Evolutionary conservation across 768 basidiomycete species (phyloP).

Genomic region (Suillus hirtellus): DNA sequence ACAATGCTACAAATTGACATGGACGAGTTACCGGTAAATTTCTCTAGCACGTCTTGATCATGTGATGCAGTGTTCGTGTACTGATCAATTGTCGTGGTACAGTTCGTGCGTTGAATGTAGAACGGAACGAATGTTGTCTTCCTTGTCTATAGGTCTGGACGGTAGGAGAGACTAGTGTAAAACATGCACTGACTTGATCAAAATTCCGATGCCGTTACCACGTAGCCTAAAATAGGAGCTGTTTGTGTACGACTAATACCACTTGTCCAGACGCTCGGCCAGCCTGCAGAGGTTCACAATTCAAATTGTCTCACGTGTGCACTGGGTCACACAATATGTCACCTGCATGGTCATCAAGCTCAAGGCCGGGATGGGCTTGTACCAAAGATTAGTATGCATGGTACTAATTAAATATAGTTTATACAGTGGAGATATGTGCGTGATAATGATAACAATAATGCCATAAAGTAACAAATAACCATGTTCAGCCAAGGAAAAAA

Average conservation of each 20-base stretch:
- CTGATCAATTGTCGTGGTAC: not conserved
- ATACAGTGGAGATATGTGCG: not conserved
- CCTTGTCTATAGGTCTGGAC: not conserved
- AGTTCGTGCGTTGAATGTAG: not conserved
- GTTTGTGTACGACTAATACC: not conserved
- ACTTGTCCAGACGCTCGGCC: too few relatives aligned
- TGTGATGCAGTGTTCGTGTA: not conserved
- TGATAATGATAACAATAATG: not conserved
- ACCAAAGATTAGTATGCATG: not conserved
- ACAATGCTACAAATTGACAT: not conserved
- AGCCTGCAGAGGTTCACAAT: too few relatives aligned
- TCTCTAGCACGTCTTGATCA: not conserved
- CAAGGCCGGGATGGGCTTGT: not conserved
- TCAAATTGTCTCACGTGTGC: not conserved
- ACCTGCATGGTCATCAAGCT: not conserved
- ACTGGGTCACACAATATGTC: not conserved
- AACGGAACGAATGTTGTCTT: not conserved
- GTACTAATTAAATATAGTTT: not conserved
- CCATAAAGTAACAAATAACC: not conserved
- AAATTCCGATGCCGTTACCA: not conserved
- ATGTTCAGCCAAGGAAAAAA: not conserved
- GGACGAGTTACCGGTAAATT: not conserved
- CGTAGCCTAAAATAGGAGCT: not conserved
- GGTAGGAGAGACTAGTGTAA: not conserved
- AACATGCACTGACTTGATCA: not conserved